phyloP scores from a whole-genome alignment of 257 asterid genomes.

The Osmanthus fragrans region DNA sequence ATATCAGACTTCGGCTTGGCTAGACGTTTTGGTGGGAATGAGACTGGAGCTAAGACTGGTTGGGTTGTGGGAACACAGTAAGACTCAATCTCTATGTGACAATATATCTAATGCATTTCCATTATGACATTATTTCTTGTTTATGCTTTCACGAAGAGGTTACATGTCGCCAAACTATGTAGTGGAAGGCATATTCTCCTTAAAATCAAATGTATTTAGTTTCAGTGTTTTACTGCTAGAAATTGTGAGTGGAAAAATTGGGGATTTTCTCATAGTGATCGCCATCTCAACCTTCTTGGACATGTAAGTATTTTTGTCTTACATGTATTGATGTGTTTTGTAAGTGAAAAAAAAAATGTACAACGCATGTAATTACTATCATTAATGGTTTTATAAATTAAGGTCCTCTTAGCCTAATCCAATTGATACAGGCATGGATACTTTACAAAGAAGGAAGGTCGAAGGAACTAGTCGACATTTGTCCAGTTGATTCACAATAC shows the following conservation, averaged over 20 bases:
- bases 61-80: slow-evolving; percentile 25
- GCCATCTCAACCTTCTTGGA: neutral
- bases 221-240: neutral
- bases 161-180: slow-evolving; percentile 16
- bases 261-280: too few species aligned
- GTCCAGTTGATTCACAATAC: neutral
- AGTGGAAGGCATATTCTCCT: slow-evolving; percentile 29
- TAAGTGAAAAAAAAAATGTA: too few species aligned
- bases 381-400: too few species aligned
- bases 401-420: neutral
- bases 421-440: slow-evolving; percentile 17
- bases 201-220: slow-evolving; percentile 41
- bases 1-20: neutral
- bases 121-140: neutral
- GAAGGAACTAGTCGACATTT: slow-evolving; percentile 24
- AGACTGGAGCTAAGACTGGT: slow-evolving; percentile 33
- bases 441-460: slow-evolving; percentile 5
- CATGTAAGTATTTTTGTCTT: neutral
- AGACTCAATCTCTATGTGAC: neutral
- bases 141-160: slow-evolving; percentile 19
- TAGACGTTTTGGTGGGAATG: slow-evolving; percentile 18
- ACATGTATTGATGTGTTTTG: too few species aligned
- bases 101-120: neutral
- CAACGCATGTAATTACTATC: too few species aligned
- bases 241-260: too few species aligned